phyloP scores from a whole-genome alignment of 192 early-diverging fungal genomes.

The Linnemannia hyalina region DNA sequence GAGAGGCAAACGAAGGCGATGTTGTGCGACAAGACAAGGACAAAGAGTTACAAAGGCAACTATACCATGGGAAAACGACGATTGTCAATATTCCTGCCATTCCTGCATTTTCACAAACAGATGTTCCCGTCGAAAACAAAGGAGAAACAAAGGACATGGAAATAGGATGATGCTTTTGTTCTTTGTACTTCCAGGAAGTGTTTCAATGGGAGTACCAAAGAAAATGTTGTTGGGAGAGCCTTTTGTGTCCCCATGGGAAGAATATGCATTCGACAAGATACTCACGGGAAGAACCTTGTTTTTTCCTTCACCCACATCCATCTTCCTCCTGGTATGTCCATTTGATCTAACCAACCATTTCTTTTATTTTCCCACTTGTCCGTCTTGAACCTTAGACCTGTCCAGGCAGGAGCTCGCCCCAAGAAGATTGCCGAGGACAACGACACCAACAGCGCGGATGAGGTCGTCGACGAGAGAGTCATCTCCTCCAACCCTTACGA shows the following conservation, averaged over 20 bases:
- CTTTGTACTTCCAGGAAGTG: not conserved
- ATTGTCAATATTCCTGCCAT: not conserved
- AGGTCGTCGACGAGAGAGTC: constrained; percentile 39
- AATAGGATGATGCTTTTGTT: not conserved
- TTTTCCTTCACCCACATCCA: not conserved
- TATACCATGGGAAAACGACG: not conserved
- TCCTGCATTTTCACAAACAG: not conserved
- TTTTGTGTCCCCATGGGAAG: not conserved
- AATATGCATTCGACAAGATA: not conserved
- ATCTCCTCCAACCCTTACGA: constrained; percentile 51
- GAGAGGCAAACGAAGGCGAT: too few relatives aligned
- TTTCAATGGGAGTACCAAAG: not conserved
- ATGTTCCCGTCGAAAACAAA: not conserved
- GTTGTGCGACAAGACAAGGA: not conserved
- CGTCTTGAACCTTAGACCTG: constrained; percentile 12
- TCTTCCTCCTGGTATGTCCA: not conserved
- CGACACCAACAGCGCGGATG: constrained; percentile 23
- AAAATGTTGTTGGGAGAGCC: not conserved
- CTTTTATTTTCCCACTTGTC: not conserved
- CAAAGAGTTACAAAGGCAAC: not conserved
- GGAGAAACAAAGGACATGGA: not conserved
- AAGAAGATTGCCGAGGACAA: constrained; percentile 34
- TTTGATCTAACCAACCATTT: constrained; percentile 1
- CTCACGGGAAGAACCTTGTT: not conserved
- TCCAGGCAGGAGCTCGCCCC: constrained; percentile 28